Base-by-base conservation (phyloP, 2,329 filamentous ascomycete genomes). In the Byssothecium circinans region DNA sequence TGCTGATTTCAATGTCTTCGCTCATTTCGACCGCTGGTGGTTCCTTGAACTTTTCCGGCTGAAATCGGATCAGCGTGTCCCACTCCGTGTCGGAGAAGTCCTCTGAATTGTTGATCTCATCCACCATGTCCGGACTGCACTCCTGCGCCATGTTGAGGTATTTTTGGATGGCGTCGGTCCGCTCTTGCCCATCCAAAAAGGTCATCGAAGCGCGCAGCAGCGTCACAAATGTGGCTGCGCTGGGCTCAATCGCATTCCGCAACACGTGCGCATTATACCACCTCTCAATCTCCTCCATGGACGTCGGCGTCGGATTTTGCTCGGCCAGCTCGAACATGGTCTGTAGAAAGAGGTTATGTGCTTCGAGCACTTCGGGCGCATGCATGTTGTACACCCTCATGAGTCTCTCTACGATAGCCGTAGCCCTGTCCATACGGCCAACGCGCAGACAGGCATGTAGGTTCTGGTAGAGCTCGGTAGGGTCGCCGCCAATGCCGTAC, bases 211-310 rank as follows among this genome's bases (percentile, higher is more conserved):
- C 81, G 43, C 81, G 78, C 43, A 85, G 72, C 74, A 86, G 79
- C 14, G 78, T 68, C 4, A 84, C 79, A 52, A 80, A 78, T 73
- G 90, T 71, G 23, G 71, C 74, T 2, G 76, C 76, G 65, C 84
- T 75, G 1, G 79, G 74, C 19, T 71, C 63, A 29, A 82, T 71
- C 8, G 70, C 74, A 15, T 73, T 75, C 15, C 68, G 75, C 12
- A 82, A 78, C 64, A 97, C 87, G 54, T 92, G 82, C 25, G 87
- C 72, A 64, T 95, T 86, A 69, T 94, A 96, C 89, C 91, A 97
- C 54, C 80, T 81, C 67, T 95, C 87, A 53, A 96, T 76, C 7
- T 49, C 49, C 8, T 35, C 32, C 59, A 69, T 57, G 23, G 58
- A 48, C 20, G 52, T 43, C 4, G 45, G 41, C 10, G 52, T 43